Evolutionary conservation across 75 land plant species (phyloP).

Genomic region (Gnetum montanum): DNA sequence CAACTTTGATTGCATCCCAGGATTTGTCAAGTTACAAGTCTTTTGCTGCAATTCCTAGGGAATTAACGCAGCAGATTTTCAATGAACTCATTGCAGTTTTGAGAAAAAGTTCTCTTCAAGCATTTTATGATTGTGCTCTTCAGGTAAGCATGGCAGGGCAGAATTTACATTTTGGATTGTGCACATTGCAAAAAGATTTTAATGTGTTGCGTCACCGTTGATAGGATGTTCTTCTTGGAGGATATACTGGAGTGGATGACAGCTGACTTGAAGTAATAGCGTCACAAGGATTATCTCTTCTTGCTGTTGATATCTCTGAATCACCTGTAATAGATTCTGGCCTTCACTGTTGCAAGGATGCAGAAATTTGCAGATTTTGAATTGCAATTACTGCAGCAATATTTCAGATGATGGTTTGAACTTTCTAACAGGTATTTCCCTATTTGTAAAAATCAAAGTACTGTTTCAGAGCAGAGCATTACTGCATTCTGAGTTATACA

Average conservation of each 20-base stretch:
- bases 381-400: conserved; percentile 61
- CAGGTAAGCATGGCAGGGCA: conserved; percentile 75
- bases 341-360: conserved; percentile 44
- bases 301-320: conserved; percentile 74
- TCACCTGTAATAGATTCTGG: conserved; percentile 69
- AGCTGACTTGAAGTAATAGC: conserved; percentile 83
- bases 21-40: conserved; percentile 31
- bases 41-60: conserved; percentile 77
- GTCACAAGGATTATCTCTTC: conserved; percentile 69
- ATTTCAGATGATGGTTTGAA: conserved; percentile 67
- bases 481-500: too few species aligned
- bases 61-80: conserved; percentile 80
- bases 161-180: too few species aligned
- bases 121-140: conserved; percentile 78
- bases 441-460: too few species aligned
- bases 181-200: too few species aligned
- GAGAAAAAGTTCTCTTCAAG: conserved; percentile 31
- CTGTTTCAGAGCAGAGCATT: too few species aligned
- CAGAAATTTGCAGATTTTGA: conserved; percentile 49
- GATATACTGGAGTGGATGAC: conserved; percentile 74
- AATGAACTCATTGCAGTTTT: conserved; percentile 66
- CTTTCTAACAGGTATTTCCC: conserved; percentile 46
- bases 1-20: too few species aligned
- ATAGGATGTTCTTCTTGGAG: conserved; percentile 83
- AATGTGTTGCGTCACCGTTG: too few species aligned